phyloP scores from a whole-genome alignment of 2,329 filamentous ascomycete species.

The Colletotrichum lentis region DNA sequence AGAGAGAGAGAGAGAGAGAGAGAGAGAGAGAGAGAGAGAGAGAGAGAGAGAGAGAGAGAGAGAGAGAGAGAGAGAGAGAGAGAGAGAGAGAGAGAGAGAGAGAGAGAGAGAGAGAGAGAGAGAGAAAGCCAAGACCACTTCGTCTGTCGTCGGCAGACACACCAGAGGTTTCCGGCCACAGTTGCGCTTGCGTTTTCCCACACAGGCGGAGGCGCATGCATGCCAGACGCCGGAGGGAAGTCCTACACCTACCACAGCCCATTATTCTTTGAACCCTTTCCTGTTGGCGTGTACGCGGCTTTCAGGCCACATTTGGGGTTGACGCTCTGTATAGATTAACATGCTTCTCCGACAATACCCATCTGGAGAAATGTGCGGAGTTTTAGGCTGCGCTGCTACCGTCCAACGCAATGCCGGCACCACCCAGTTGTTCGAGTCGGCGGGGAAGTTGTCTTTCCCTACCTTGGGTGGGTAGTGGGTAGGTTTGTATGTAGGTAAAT shows the following conservation, averaged over 20 bases:
- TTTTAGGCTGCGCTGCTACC: neutral
- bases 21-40: too few relatives aligned
- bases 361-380: constrained; percentile 18
- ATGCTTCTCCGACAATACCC: neutral
- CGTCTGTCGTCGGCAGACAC: neutral
- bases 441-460: neutral
- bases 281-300: constrained; percentile 13
- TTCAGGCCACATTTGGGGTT: neutral
- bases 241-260: neutral
- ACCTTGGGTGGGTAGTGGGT: too few relatives aligned
- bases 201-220: neutral
- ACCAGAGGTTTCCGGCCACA: neutral
- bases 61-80: too few relatives aligned
- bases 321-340: constrained; percentile 6
- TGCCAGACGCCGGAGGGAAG: neutral
- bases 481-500: too few relatives aligned
- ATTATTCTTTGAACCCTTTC: neutral
- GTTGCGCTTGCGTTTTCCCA: constrained; percentile 24
- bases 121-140: neutral
- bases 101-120: too few relatives aligned
- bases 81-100: too few relatives aligned
- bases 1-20: too few relatives aligned
- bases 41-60: too few relatives aligned
- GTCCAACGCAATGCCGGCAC: neutral
- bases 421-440: neutral